These are phyloP conservation scores for Tetrahymena malaccensis DNA, from an alignment of 73 alveolate genomes.

Conservation along the genomic window DNA sequence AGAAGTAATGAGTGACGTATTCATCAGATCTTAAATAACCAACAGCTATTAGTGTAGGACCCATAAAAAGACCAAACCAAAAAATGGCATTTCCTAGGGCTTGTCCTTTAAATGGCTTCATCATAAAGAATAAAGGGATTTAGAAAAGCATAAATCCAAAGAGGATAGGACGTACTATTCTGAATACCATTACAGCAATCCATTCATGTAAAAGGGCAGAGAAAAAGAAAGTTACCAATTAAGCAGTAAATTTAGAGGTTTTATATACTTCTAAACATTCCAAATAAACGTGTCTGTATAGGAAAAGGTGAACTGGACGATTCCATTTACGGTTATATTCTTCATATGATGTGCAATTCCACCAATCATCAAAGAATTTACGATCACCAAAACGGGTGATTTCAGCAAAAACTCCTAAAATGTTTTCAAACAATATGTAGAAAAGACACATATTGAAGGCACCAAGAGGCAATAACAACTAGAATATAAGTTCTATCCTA, in stretches of 20 bases:
- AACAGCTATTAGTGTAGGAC: slow-evolving; percentile 18
- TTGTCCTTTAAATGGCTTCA: slow-evolving; percentile 10
- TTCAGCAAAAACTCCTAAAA: slow-evolving; percentile 53
- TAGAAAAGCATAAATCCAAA: slow-evolving; percentile 33
- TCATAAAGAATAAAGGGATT: slow-evolving; percentile 31
- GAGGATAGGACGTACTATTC: slow-evolving; percentile 24
- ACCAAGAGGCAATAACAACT: slow-evolving; percentile 22
- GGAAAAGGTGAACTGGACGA: slow-evolving; percentile 56
- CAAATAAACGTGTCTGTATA: slow-evolving; percentile 52
- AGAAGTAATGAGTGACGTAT: background rate
- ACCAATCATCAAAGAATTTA: slow-evolving; percentile 60
- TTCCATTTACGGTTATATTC: slow-evolving; percentile 69
- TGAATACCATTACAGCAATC: slow-evolving; percentile 34
- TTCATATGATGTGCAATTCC: slow-evolving; percentile 67
- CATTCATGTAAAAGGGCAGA: slow-evolving; percentile 55
- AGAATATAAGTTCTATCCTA: slow-evolving; percentile 15
- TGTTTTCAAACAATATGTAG: slow-evolving; percentile 44
- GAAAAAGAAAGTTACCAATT: slow-evolving; percentile 45
- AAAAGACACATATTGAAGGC: slow-evolving; percentile 30
- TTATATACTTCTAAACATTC: slow-evolving; percentile 26
- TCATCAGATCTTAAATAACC: slow-evolving; percentile 33
- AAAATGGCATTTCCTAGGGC: slow-evolving; percentile 28
- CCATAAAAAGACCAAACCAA: slow-evolving; percentile 40
- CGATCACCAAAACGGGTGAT: slow-evolving; percentile 61
- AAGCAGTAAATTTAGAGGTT: slow-evolving; percentile 15